A percentile compares a stretch with the other conserved stretches of the same genome.
Evolutionary conservation across 106 monocot genomes (phyloP).

Genomic region (Platanthera zijinensis): DNA sequence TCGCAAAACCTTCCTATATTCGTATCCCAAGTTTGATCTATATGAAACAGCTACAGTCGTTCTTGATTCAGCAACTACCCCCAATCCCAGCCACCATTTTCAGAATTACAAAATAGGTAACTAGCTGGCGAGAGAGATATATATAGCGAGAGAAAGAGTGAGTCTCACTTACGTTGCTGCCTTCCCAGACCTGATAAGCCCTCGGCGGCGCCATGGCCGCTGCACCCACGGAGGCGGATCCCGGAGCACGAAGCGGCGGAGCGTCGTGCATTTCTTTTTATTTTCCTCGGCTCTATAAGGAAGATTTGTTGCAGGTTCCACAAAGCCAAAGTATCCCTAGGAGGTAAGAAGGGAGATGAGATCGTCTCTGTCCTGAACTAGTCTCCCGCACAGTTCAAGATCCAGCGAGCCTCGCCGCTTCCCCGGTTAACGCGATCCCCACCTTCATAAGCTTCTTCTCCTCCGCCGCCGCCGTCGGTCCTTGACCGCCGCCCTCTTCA

Average conservation of each 20-base stretch:
- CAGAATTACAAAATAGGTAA: not conserved
- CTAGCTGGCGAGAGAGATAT: not conserved
- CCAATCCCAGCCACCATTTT: not conserved
- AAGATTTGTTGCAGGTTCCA: not conserved
- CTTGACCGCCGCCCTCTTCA: not conserved
- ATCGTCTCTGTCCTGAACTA: not conserved
- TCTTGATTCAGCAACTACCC: not conserved
- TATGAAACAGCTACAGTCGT: not conserved
- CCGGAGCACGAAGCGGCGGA: slow-evolving; percentile 16
- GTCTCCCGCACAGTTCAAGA: not conserved
- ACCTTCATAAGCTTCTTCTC: not conserved
- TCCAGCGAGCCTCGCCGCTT: not conserved
- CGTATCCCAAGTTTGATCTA: not conserved
- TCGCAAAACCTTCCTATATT: not conserved
- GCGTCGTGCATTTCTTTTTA: slow-evolving; percentile 27
- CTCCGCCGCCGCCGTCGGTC: not conserved
- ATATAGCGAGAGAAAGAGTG: not conserved
- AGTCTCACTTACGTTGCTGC: slow-evolving; percentile 55
- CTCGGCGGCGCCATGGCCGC: slow-evolving; percentile 25
- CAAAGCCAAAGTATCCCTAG: not conserved
- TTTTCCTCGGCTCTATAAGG: not conserved
- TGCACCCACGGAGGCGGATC: not conserved
- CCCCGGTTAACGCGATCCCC: not conserved
- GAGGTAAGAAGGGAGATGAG: not conserved
- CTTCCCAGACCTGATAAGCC: slow-evolving; percentile 66